Evolutionary conservation across 139 green algal species (phyloP).

Genomic region (Chlorella sp.): DNA sequence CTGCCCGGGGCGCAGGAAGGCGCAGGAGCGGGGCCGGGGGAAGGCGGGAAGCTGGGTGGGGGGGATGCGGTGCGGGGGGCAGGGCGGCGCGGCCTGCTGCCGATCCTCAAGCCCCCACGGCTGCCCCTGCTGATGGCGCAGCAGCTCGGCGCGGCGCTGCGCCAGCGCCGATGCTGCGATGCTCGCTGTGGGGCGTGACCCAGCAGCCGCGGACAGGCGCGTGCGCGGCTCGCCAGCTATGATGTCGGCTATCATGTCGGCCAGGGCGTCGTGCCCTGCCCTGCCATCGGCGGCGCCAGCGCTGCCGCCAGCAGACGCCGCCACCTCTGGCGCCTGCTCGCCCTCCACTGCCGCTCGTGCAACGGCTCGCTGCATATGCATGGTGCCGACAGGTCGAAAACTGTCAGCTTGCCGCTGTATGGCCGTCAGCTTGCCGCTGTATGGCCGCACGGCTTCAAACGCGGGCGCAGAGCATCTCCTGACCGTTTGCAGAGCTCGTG

Average conservation of each 20-base stretch:
- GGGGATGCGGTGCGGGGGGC: neutral
- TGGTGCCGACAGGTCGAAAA: neutral
- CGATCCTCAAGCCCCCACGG: neutral
- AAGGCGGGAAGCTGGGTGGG: neutral
- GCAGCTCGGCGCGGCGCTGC: neutral
- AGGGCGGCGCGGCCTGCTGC: neutral
- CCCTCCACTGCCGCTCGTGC: neutral
- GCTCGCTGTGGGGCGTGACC: neutral
- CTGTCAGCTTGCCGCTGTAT: no score
- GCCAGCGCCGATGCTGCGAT: neutral
- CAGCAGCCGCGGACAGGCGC: no score
- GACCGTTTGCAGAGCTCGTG: no score
- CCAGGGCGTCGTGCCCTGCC: neutral
- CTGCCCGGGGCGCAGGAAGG: conserved; percentile 52
- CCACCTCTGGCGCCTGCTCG: no score
- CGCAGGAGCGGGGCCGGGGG: conserved; percentile 43
- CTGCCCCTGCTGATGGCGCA: neutral
- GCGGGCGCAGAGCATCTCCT: neutral
- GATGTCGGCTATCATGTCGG: neutral
- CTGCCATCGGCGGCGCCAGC: neutral
- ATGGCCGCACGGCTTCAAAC: no score
- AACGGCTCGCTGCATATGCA: neutral
- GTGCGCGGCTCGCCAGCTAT: neutral
- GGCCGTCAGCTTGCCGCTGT: no score
- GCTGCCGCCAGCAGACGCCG: neutral